Evolutionary conservation across 257 asterid species (phyloP).

Genomic region (Capsicum pubescens): DNA sequence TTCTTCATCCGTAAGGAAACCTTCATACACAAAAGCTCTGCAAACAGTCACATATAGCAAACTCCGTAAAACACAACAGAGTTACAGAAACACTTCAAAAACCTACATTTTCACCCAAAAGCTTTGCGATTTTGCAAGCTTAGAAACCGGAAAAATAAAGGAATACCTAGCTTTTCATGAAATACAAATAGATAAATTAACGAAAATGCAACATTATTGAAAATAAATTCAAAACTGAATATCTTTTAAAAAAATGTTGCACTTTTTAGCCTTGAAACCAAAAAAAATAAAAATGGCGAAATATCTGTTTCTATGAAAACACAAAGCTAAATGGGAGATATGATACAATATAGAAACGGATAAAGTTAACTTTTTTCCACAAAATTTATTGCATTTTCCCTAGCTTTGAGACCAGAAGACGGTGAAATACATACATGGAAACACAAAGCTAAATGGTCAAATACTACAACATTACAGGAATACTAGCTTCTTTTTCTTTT

Average conservation of each 20-base stretch:
- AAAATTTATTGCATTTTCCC: not conserved
- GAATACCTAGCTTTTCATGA: not conserved
- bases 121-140: not conserved
- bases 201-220: not conserved
- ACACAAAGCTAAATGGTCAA: constrained; percentile 16
- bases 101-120: not conserved
- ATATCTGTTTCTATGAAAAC: not conserved
- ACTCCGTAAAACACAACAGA: not conserved
- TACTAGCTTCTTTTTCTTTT: not conserved
- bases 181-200: not conserved
- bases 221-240: not conserved
- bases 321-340: constrained; percentile 42
- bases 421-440: constrained; percentile 17
- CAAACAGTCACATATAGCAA: not conserved
- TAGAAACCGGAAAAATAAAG: not conserved
- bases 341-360: not conserved
- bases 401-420: not conserved
- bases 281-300: constrained; percentile 2
- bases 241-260: not conserved
- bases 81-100: constrained; percentile 7
- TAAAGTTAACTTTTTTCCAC: not conserved
- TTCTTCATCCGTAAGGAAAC: constrained; percentile 87
- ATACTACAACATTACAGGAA: not conserved
- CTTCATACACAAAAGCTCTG: constrained; percentile 93
- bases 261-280: not conserved